Evolutionary conservation across 2,329 filamentous ascomycete species (phyloP), one percentile per base, ranked within the genome.

Genomic region (Penicillium occitanis): DNA sequence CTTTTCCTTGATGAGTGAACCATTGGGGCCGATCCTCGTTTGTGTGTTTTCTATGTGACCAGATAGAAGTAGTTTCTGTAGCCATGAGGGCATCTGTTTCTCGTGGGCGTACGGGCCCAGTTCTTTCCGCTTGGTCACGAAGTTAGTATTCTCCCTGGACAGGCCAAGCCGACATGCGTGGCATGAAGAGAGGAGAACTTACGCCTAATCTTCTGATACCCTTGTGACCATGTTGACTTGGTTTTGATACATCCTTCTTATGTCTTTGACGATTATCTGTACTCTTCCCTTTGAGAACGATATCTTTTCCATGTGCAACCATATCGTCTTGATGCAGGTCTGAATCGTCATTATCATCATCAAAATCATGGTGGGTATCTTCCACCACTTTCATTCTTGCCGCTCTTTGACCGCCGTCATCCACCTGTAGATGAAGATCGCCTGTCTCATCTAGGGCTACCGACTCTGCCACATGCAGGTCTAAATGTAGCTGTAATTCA

Each of bases 71-170:
- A 91, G 79, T 14, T 82, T 81, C 17, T 85, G 82, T 0, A 93
- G 83, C 87, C 87, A 90, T 8, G 82, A 78, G 0, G 91, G 91
- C 91, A 93, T 93, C 70, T 86, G 83, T 48, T 88, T 86, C 75
- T 94, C 91, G 70, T 91, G 82, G 1, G 90, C 90, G 77, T 90
- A 88, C 30, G 87, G 87, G 0, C 91, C 91, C 14, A 94, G 81
- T 72, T 93, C 89, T 10, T 74, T 83, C 79, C 83, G 85, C 80
- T 83, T 67, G 28, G 40, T 3, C 35, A 19, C 40, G 14, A 61
- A 76, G 69, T 53, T 5, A 59, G 50, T 19, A 28, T 48, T 17
- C 3, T 25, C 17, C 13, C n/a, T 30, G 5, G 46, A 50, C 6
- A 57, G 17, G 7, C 19, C 42, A 17, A 51, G 25, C 5, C 11